Conservation (phyloP, 257 asterid species). For the Verbascum thapsus region DNA sequence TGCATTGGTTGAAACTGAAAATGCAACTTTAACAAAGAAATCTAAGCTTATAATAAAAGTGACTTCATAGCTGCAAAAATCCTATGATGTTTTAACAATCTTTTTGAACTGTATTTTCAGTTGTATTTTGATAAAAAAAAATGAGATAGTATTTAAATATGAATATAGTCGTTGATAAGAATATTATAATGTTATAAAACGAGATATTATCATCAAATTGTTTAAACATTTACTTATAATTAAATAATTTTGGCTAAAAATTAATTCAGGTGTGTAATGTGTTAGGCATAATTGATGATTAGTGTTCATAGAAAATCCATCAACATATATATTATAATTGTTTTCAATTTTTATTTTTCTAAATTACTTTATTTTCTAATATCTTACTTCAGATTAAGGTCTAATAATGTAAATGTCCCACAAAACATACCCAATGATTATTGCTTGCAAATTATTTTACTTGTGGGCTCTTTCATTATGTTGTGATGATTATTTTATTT, state of each 20-base stretch:
- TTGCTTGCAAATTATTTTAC: too few species aligned
- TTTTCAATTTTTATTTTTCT: neutral
- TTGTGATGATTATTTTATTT: neutral
- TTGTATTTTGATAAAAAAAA: neutral
- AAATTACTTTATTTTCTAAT: neutral
- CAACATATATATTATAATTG: neutral
- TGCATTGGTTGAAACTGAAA: constrained; percentile 13
- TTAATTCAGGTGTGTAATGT: constrained; percentile 10
- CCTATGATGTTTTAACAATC: constrained; percentile 13
- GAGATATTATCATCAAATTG: too few species aligned
- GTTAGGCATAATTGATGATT: constrained; percentile 11
- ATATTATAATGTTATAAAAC: too few species aligned
- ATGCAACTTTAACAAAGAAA: constrained; percentile 6
- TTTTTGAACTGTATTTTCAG: constrained; percentile 21
- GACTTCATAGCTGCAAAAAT: constrained; percentile 22
- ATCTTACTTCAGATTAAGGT: constrained; percentile 24
- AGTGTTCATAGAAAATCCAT: neutral
- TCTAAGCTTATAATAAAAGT: constrained; percentile 22
- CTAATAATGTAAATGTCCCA: constrained; percentile 32
- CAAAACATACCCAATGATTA: constrained; percentile 9
- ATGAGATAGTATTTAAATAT: too few species aligned
- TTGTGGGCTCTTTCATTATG: too few species aligned
- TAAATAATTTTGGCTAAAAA: constrained; percentile 24
- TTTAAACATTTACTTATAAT: too few species aligned
- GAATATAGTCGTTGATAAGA: too few species aligned